These are phyloP conservation scores for Stenocarpella maydis DNA, from an alignment of 2,329 filamentous ascomycete genomes.

Conservation along the genomic window DNA sequence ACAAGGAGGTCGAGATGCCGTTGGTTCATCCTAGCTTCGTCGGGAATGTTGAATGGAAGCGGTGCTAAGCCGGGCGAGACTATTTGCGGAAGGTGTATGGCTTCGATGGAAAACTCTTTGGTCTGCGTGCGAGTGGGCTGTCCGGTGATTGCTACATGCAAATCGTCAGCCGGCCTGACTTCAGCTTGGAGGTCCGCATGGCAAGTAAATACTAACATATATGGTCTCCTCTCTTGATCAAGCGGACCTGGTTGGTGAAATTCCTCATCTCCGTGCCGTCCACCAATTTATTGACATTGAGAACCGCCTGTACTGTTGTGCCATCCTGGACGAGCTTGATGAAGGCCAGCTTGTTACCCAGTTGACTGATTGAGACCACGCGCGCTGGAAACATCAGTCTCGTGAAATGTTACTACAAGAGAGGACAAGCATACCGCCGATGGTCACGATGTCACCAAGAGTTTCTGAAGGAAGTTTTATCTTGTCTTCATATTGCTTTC, in stretches of 20 bases:
- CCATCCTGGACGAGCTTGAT: conserved; percentile 80
- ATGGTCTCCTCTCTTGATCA: conserved; percentile 83
- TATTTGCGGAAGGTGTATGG: conserved; percentile 72
- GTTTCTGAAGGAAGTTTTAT: conserved; percentile 40
- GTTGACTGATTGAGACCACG: conserved; percentile 73
- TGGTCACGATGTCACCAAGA: conserved; percentile 21
- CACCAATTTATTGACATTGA: conserved; percentile 66
- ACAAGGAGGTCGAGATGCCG: conserved; percentile 90
- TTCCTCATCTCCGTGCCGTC: conserved; percentile 47
- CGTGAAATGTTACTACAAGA: conserved; percentile 38
- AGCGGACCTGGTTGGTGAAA: conserved; percentile 69
- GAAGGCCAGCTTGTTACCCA: conserved; percentile 84
- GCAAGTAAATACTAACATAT: conserved; percentile 71
- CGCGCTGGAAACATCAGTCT: conserved; percentile 63
- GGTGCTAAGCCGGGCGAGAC: conserved; percentile 82
- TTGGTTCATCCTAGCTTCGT: conserved; percentile 76
- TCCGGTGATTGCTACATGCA: conserved; percentile 70
- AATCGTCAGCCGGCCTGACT: conserved; percentile 32
- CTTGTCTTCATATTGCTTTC: conserved; percentile 44
- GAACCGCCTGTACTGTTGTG: conserved; percentile 77
- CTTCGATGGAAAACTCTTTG: conserved; percentile 81
- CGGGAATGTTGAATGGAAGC: conserved; percentile 76
- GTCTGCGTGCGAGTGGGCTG: conserved; percentile 71
- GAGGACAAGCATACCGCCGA: conserved; percentile 27
- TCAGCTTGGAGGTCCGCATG: conserved; percentile 28